Base-by-base conservation (phyloP, 192 early-diverging fungal species). In the Obelidium mucronatum region DNA sequence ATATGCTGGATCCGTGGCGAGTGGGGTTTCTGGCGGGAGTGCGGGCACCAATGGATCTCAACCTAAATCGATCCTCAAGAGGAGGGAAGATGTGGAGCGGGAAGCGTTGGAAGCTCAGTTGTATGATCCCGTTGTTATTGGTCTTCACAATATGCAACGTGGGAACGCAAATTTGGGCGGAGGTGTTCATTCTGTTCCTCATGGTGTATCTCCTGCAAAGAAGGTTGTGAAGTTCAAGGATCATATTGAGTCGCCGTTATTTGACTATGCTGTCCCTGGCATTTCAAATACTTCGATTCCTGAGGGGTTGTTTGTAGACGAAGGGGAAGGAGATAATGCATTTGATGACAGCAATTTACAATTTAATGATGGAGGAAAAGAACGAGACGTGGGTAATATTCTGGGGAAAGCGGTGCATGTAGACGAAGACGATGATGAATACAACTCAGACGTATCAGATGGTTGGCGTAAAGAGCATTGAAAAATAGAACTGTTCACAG, bases 81-180 rank as follows among this genome's bases (percentile, higher is more conserved):
- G 17, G 42, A 6, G 31, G n/a, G 24, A 30, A 17, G 60, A 48
- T 26, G 59, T 63, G 17, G 36, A 74, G 15, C 34, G 55, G 2
- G 69, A 72, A 58, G 42, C 40, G n/a, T 33, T 74, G 5, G 39
- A 62, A 24, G 56, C 60, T 1, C 72, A 74, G 34, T 62, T 74
- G 26, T 63, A 74, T 51, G 72, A 74, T 39, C 39, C 55, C 4
- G 62, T 51, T 15, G 36, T 63, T 6, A 40, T 58, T 33, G 22
- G 5, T 44, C 17, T 33, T 36, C 30, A 24, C 6, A 11, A 52
- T 26, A 5, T 15, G 51, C 62, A 64, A 13, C 62, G 37, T 35
- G 62, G 24, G 55, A 8, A 58, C 26, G 8, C 44, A 48, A 19
- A n/a, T n/a, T n/a, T n/a, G n/a, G n/a, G n/a, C n/a, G n/a, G n/a